A percentile compares a stretch with the other conserved stretches of the same genome.
Evolutionary conservation across 306 rosid species (phyloP).

Genomic region (Fagus sylvatica): DNA sequence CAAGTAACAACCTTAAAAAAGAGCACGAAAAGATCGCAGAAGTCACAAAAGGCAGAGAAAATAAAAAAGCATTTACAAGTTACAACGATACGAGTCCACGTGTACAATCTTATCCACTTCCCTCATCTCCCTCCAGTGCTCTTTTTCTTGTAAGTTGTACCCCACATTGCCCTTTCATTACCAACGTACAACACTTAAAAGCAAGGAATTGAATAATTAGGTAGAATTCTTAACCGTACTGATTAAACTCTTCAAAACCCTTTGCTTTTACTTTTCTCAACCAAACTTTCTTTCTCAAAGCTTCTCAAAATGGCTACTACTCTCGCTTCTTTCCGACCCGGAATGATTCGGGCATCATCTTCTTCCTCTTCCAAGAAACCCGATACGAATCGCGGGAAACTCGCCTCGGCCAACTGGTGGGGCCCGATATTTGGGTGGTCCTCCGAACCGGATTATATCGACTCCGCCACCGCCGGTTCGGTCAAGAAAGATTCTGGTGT

Average conservation of each 20-base stretch:
- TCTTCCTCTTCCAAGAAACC: slow-evolving; percentile 22
- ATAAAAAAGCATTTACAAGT: not conserved
- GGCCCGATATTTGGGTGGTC: slow-evolving; percentile 60
- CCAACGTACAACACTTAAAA: not conserved
- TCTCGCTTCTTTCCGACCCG: slow-evolving; percentile 35
- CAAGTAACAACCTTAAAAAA: not conserved
- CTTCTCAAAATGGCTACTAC: slow-evolving; percentile 43
- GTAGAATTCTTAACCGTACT: not conserved
- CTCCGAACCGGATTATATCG: slow-evolving; percentile 64
- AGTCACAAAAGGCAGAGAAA: not conserved
- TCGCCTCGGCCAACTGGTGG: slow-evolving; percentile 62
- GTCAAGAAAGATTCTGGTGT: not conserved
- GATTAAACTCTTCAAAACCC: not conserved
- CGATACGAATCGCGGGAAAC: slow-evolving; percentile 38
- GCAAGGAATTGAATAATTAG: too few species aligned
- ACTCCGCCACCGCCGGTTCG: not conserved
- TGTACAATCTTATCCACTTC: slow-evolving; percentile 35
- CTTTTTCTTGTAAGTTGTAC: too few species aligned
- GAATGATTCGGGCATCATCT: slow-evolving; percentile 38
- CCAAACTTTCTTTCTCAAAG: not conserved
- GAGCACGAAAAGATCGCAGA: not conserved
- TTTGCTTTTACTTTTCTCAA: not conserved
- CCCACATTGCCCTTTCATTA: not conserved
- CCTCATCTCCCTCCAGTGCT: not conserved
- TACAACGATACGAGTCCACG: slow-evolving; percentile 8